These are phyloP conservation scores for Pseudopyricularia cyperi DNA, from an alignment of 2,329 filamentous ascomycete genomes.

Conservation along the genomic window DNA sequence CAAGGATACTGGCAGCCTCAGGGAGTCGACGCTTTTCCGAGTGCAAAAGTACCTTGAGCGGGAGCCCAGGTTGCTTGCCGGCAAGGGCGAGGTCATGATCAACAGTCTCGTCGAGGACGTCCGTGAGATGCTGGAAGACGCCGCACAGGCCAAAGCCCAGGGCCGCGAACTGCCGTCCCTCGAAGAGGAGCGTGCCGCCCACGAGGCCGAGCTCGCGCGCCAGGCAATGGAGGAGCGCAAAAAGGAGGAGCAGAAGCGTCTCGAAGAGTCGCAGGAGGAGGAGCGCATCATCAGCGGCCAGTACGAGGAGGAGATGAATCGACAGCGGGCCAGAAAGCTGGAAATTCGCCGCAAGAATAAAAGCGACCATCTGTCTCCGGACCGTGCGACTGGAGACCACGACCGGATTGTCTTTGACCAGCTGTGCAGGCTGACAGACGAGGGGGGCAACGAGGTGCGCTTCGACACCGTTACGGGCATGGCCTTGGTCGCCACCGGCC, in stretches of 20 bases:
- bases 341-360: constrained; percentile 51
- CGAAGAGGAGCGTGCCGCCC: constrained; percentile 75
- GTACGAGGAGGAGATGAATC: constrained; percentile 58
- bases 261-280: constrained; percentile 51
- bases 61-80: constrained; percentile 39
- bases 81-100: constrained; percentile 44
- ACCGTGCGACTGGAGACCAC: constrained; percentile 19
- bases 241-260: constrained; percentile 36
- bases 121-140: constrained; percentile 71
- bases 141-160: constrained; percentile 62
- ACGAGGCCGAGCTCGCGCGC: constrained; percentile 59
- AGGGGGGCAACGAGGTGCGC: constrained; percentile 45
- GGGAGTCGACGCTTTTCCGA: constrained; percentile 57
- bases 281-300: constrained; percentile 57
- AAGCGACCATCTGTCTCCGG: constrained; percentile 25
- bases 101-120: constrained; percentile 55
- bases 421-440: constrained; percentile 48
- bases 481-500: constrained; percentile 50
- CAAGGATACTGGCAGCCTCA: constrained; percentile 50
- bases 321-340: constrained; percentile 50
- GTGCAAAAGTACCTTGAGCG: constrained; percentile 52
- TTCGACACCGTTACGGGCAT: constrained; percentile 64
- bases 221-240: constrained; percentile 43
- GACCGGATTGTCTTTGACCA: constrained; percentile 50
- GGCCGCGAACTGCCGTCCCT: constrained; percentile 71